A percentile compares a stretch with the other conserved stretches of the same genome.
Conservation (phyloP, 2,329 filamentous ascomycete genomes). For the Ceratocystis smalleyi region DNA sequence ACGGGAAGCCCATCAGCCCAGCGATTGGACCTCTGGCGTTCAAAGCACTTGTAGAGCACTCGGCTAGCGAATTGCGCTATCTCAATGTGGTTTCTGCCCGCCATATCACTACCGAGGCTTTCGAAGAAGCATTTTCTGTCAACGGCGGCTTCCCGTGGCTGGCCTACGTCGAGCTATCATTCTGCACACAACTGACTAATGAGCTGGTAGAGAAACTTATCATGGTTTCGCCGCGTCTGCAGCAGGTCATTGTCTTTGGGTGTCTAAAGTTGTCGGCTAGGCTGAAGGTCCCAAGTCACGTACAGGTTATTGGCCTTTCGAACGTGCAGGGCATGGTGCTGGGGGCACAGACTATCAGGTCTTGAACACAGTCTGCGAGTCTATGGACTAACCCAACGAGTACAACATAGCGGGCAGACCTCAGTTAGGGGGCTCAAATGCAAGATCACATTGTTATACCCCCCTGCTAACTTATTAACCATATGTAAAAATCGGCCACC, state of each 20-base stretch:
- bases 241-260: slow-evolving; percentile 46
- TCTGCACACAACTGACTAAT: slow-evolving; percentile 54
- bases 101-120: slow-evolving; percentile 57
- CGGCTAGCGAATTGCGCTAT: slow-evolving; percentile 46
- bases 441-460: too few relatives aligned
- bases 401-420: not conserved
- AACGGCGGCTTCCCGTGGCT: slow-evolving; percentile 51
- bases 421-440: too few relatives aligned
- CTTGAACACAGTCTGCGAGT: not conserved
- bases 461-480: too few relatives aligned
- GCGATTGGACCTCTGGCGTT: slow-evolving; percentile 67
- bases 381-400: not conserved
- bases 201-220: slow-evolving; percentile 49
- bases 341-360: slow-evolving; percentile 1
- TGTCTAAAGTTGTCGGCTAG: slow-evolving; percentile 45
- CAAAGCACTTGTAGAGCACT: slow-evolving; percentile 69
- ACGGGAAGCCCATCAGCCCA: slow-evolving; percentile 31
- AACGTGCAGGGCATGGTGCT: slow-evolving; percentile 28
- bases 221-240: slow-evolving; percentile 44
- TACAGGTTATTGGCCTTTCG: slow-evolving; percentile 42
- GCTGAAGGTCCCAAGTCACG: slow-evolving; percentile 37
- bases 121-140: slow-evolving; percentile 55
- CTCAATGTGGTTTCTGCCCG: slow-evolving; percentile 75
- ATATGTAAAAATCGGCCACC: too few relatives aligned
- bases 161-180: slow-evolving; percentile 59